These are phyloP conservation scores for Trichoderma simmonsii DNA, from an alignment of 2,329 filamentous ascomycete genomes.

Conservation along the genomic window DNA sequence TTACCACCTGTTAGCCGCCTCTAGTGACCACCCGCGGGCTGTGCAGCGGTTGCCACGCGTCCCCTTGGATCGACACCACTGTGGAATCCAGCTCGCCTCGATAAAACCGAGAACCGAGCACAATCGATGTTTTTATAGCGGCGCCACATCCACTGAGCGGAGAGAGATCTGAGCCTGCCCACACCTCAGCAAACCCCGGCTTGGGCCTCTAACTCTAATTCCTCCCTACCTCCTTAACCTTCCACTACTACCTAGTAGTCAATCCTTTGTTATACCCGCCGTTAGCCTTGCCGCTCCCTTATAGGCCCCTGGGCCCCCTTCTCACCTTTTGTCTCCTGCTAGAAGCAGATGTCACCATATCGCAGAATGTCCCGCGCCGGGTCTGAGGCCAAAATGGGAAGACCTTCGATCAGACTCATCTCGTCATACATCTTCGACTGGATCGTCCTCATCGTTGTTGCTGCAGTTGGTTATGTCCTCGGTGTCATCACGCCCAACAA, in stretches of 20 bases:
- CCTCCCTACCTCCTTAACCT: not conserved
- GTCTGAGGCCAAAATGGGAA: slow-evolving; percentile 22
- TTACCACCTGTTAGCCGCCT: not conserved
- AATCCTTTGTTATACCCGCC: not conserved
- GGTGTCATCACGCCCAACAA: slow-evolving; percentile 60
- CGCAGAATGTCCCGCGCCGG: slow-evolving; percentile 29
- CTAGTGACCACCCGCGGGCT: not conserved
- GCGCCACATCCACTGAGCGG: slow-evolving; percentile 14
- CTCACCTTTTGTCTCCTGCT: not conserved
- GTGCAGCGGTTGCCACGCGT: slow-evolving; percentile 11
- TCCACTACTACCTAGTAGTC: not conserved
- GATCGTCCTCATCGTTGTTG: slow-evolving; percentile 61
- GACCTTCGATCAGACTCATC: slow-evolving; percentile 39
- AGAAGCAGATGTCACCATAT: slow-evolving; percentile 27
- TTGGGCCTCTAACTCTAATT: not conserved
- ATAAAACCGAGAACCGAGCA: not conserved
- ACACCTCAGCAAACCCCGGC: not conserved
- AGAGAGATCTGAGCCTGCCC: slow-evolving; percentile 11
- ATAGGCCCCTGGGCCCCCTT: not conserved
- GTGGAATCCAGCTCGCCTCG: not conserved
- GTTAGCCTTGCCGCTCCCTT: not conserved
- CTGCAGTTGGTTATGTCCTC: slow-evolving; percentile 57
- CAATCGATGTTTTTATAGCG: not conserved
- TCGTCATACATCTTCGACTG: slow-evolving; percentile 74
- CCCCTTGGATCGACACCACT: not conserved